A percentile compares a stretch with the other conserved stretches of the same genome.
Evolutionary conservation across 2,329 filamentous ascomycete species (phyloP).

Genomic region (Stachybotrys echinatus): DNA sequence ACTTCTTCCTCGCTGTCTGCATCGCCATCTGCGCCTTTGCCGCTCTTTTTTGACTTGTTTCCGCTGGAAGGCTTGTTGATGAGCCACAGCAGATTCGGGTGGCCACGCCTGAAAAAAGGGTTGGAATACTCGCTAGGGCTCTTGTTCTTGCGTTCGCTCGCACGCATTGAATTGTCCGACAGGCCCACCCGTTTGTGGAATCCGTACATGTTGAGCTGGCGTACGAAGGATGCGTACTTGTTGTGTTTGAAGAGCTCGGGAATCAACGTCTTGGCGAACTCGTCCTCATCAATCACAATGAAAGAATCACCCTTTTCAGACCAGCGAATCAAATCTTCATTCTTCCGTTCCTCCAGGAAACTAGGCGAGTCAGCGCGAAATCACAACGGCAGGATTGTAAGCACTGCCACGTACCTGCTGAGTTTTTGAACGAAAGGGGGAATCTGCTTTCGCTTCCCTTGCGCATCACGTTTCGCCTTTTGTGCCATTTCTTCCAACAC

Average conservation of each 20-base stretch:
- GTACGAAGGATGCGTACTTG: conserved; percentile 95
- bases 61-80: conserved; percentile 91
- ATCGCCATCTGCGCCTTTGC: conserved; percentile 62
- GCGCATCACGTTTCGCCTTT: conserved; percentile 79
- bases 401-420: conserved; percentile 67
- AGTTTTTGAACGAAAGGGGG: conserved; percentile 97
- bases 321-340: conserved; percentile 94
- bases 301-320: conserved; percentile 95
- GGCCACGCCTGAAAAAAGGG: conserved; percentile 88
- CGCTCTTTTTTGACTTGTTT: conserved; percentile 49
- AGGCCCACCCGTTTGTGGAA: conserved; percentile 95
- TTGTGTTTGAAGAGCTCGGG: conserved; percentile 99
- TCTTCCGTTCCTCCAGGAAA: conserved; percentile 88
- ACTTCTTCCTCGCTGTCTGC: conserved; percentile 61
- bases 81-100: conserved; percentile 89
- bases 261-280: conserved; percentile 94
- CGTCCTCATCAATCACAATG: conserved; percentile 93
- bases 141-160: conserved; percentile 95
- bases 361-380: conserved; percentile 39
- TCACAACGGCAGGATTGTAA: background rate
- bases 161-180: conserved; percentile 96
- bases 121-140: conserved; percentile 98
- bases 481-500: conserved; percentile 74
- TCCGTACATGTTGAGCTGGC: conserved; percentile 94
- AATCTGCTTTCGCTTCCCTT: conserved; percentile 89